A percentile compares a stretch with the other conserved stretches of the same genome.
These are phyloP conservation scores for Penicillium pancosmium DNA, from an alignment of 495 filamentous ascomycete species.

Conservation along the genomic window DNA sequence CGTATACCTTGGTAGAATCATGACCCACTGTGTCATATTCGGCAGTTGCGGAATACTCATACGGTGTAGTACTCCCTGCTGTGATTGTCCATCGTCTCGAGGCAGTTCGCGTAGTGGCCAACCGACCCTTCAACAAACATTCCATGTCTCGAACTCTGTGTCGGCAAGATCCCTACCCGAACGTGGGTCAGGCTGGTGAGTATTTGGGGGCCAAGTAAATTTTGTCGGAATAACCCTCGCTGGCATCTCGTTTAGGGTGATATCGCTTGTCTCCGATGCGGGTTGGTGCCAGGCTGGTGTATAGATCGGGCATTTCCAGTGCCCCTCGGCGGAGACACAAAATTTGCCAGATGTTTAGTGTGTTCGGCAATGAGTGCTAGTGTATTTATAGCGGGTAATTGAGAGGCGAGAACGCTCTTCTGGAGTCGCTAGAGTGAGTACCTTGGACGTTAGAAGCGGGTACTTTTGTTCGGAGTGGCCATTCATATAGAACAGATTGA, in stretches of 20 bases:
- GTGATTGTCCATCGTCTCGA: neutral
- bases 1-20: too few relatives aligned
- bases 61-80: neutral
- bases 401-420: neutral
- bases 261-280: neutral
- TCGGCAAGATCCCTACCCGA: neutral
- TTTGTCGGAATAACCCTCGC: too few relatives aligned
- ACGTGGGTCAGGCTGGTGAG: neutral
- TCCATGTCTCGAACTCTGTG: neutral
- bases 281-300: neutral
- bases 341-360: neutral
- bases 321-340: neutral
- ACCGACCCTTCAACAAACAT: neutral
- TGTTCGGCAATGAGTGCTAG: neutral
- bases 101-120: neutral
- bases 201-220: slow-evolving; percentile 8
- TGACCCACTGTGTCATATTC: neutral
- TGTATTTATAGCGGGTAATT: neutral
- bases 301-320: neutral
- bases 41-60: too few relatives aligned
- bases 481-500: neutral
- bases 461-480: neutral
- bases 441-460: slow-evolving; percentile 9
- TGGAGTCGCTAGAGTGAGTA: slow-evolving; percentile 6
- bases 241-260: neutral